Base-by-base conservation (phyloP, 306 rosid species). In the Acmispon strigosus region DNA sequence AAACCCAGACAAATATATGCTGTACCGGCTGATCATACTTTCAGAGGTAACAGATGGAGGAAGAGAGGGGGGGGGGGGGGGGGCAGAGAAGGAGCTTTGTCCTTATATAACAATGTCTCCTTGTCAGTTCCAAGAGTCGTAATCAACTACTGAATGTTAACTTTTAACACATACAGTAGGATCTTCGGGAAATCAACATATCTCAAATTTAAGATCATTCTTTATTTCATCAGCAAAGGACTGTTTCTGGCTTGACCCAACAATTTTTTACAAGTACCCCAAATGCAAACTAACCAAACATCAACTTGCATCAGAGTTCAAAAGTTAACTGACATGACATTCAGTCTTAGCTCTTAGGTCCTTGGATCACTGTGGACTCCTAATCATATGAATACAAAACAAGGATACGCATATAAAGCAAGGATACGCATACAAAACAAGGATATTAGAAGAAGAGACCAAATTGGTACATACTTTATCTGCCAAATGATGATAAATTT, bases 401-500 rank as follows among this genome's bases (percentile, higher is more conserved):
- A 22, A 48, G 58, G 36, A 64, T 4, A 56, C n/a, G 53, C 49
- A 49, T 59, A 27, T 42, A 73, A 73, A 73, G 18, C 60, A 22
- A 48, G 58, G 36, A 64, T 4, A 56, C n/a, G 53, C 49, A 49
- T 59, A 27, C 50, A 73, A 73, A 73, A 29, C 60, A 22, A 48
- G 58, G 36, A 64, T 4, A 56, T 29, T 14, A 45, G 60, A 71
- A 72, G 3, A 39, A 14, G 68, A 17, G 56, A 53, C 10, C 47
- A 77, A 76, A 44, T 50, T 62, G 66, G 59, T 39, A 64, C 78
- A 2, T 80, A 91, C 99, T 85, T 94, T 89, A 75, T 81, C 78
- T 34, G 97, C 92, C 80, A 91, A 84, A 83, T 91, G 91, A 79
- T 87, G 86, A 83, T 84, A 94, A 57, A 89, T 86, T 68, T 79